Evolutionary conservation across 139 green algal genomes (phyloP), one percentile per base, ranked within the genome.

Genomic region (Pseudopediastrum boryanum): DNA sequence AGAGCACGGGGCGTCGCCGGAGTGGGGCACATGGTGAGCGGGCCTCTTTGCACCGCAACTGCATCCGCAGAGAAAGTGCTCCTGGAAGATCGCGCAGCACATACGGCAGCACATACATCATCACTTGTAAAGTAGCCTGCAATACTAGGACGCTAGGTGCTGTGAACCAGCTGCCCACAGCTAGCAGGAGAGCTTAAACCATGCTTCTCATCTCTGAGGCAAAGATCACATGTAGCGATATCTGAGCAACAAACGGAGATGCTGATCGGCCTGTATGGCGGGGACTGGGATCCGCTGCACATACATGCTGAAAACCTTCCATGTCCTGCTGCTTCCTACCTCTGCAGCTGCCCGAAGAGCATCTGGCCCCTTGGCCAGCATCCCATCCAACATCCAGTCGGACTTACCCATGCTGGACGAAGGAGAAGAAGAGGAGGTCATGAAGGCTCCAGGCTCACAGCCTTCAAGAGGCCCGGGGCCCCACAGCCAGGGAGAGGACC

Each of bases 331-430:
- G 5, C 33, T 33, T 5, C 3, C 54, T 16, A 33, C 54, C 31
- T 63, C 31, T 27, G 39, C 4, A 38, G 46, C 71, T 70, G 71
- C 27, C 5, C 71, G 71, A 27, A 54, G 71, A 16, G 36, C 54
- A 23, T 66, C 71, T 42, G 52, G 61, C 0, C 71, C 71, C 4
- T 56, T 78, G 41, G 33, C 71, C 56, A 78, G 71, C 71, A 65
- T 78, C 44, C 71, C 71, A 7, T 70, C 54, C 0, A 78, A 78
- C 71, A 78, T 78, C 9, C 54, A 70, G 38, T 54, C 68, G 35
- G 71, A 78, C 52, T 56, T 78, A 16, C 71, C 71, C 9, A 68
- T 78, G 52, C 71, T 78, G 29, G 56, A 71, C n/a, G n/a, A n/a
- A n/a, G n/a, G n/a, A n/a, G n/a, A n/a, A n/a, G n/a, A n/a, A n/a